phyloP scores from a whole-genome alignment of 495 filamentous ascomycete genomes.

The Parathielavia hyrcaniae region DNA sequence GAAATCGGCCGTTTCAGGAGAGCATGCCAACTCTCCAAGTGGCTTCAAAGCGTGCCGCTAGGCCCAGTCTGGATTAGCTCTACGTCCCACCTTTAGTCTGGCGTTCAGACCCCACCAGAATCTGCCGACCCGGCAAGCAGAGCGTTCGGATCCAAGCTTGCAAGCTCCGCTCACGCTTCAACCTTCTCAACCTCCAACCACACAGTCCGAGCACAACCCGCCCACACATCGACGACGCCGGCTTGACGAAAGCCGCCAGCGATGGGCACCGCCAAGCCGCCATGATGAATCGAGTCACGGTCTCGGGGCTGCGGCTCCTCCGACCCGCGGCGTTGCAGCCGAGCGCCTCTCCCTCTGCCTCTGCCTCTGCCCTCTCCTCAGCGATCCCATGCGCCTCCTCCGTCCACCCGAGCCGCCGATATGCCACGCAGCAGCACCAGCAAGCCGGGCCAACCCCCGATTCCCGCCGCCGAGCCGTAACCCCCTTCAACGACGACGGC shows the following conservation, averaged over 20 bases:
- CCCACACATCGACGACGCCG: neutral
- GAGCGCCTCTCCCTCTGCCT: neutral
- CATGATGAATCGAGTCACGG: slow-evolving; percentile 26
- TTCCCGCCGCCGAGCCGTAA: slow-evolving; percentile 49
- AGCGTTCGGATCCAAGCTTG: neutral
- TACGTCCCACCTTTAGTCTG: slow-evolving; percentile 11
- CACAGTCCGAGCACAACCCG: slow-evolving; percentile 4
- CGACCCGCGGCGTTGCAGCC: neutral
- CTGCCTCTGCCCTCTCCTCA: slow-evolving; percentile 1
- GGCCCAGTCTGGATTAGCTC: slow-evolving; percentile 14
- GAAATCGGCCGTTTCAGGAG: slow-evolving; percentile 24
- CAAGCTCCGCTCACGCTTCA: slow-evolving; percentile 5
- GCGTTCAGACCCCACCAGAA: slow-evolving; percentile 19
- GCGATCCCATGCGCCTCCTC: neutral
- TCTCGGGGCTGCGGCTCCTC: slow-evolving; percentile 16
- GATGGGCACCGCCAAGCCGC: slow-evolving; percentile 27
- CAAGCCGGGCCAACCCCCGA: slow-evolving; percentile 4
- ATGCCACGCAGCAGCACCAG: slow-evolving; percentile 31
- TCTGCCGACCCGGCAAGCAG: slow-evolving; percentile 24
- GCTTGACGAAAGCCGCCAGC: slow-evolving; percentile 19
- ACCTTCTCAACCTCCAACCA: neutral
- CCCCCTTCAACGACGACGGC: slow-evolving; percentile 75
- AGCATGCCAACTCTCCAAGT: slow-evolving; percentile 27
- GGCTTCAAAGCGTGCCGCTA: slow-evolving; percentile 29
- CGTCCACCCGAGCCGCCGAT: slow-evolving; percentile 17